Percentiles rank a stretch among this genome's conserved stretches.
These are phyloP conservation scores for Inga laurina DNA, from an alignment of 306 rosid species.

Conservation along the genomic window DNA sequence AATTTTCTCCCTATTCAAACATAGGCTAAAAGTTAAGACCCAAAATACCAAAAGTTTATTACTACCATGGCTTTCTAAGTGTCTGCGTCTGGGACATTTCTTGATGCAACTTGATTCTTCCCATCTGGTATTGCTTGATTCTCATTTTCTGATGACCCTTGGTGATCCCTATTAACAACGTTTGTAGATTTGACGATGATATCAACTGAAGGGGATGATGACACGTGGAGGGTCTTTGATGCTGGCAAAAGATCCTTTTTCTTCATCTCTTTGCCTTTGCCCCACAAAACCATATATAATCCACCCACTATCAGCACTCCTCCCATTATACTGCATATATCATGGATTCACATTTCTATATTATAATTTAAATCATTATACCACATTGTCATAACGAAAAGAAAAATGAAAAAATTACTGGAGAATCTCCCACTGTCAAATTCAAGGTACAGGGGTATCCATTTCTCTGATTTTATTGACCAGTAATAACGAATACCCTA, in stretches of 20 bases:
- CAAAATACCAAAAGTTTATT: no score
- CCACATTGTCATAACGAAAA: background rate
- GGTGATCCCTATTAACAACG: background rate
- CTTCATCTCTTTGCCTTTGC: constrained; percentile 46
- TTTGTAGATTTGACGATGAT: background rate
- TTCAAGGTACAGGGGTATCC: no score
- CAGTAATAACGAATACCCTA: no score
- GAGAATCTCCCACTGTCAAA: no score
- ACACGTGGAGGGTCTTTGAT: background rate
- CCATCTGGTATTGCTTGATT: background rate
- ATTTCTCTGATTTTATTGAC: no score
- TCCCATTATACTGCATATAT: constrained; percentile 39
- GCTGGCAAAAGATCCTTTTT: background rate
- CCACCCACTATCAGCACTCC: constrained; percentile 43
- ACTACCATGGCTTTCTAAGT: background rate
- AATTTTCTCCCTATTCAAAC: no score
- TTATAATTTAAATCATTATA: background rate
- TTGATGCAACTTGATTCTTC: background rate
- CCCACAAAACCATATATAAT: constrained; percentile 53
- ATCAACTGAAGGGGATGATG: background rate
- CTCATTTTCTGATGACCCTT: background rate
- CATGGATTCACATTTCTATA: background rate
- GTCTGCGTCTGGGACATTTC: background rate
- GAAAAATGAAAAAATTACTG: no score
- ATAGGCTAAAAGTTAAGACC: background rate